Conservation (phyloP, 108 stramenopile species). For the Skeletonema potamos region DNA sequence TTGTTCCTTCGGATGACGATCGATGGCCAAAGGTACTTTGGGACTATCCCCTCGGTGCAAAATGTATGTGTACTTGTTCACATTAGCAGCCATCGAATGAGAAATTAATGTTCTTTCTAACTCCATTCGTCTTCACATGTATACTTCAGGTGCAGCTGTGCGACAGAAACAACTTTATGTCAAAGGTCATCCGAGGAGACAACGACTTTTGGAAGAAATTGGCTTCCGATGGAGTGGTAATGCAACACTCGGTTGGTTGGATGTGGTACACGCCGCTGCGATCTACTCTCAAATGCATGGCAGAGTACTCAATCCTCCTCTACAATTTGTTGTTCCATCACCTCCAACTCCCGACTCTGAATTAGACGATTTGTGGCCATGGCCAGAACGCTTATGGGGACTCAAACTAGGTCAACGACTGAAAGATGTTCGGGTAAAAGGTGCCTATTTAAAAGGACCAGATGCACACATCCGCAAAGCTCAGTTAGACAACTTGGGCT, state of each 20-base stretch:
- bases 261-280: conserved; percentile 85
- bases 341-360: conserved; percentile 36
- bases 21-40: conserved; percentile 72
- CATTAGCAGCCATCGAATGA: too few relatives aligned
- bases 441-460: conserved; percentile 79
- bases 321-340: conserved; percentile 63
- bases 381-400: conserved; percentile 83
- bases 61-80: conserved; percentile 48
- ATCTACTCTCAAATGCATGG: conserved; percentile 81
- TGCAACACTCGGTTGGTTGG: conserved; percentile 69
- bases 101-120: too few relatives aligned
- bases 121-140: too few relatives aligned
- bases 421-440: conserved; percentile 85
- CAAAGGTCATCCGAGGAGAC: conserved; percentile 60
- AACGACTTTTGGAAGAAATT: conserved; percentile 56
- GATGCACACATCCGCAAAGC: conserved; percentile 74
- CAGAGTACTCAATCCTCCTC: conserved; percentile 65
- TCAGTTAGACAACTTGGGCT: conserved; percentile 76
- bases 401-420: conserved; percentile 82
- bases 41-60: conserved; percentile 77
- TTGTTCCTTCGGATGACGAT: conserved; percentile 56
- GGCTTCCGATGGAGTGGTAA: conserved; percentile 81
- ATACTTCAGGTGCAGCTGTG: conserved; percentile 44
- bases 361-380: conserved; percentile 61
- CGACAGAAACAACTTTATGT: conserved; percentile 84